Percentiles rank a stretch among this genome's conserved stretches.
Conservation (phyloP, 2,329 filamentous ascomycete genomes). For the Gaeumannomyces tritici region DNA sequence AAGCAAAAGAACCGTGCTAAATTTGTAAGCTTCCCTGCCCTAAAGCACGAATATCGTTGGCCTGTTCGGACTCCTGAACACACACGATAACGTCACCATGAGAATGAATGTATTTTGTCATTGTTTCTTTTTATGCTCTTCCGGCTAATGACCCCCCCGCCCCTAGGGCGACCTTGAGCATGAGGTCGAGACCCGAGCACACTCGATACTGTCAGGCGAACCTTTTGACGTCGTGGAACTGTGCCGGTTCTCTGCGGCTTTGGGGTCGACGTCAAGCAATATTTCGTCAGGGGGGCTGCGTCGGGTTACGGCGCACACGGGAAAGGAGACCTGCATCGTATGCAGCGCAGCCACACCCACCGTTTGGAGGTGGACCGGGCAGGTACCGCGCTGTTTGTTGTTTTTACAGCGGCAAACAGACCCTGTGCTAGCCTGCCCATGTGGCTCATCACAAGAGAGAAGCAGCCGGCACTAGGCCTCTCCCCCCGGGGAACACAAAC, state of each 20-base stretch:
- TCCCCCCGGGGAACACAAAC: background rate
- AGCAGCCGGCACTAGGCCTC: background rate
- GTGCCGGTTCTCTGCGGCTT: background rate
- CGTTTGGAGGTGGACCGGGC: background rate
- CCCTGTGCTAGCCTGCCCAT: background rate
- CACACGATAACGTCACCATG: background rate
- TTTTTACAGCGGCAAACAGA: background rate
- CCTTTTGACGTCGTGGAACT: background rate
- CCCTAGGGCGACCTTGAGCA: too few species aligned
- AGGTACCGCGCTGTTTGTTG: too few species aligned
- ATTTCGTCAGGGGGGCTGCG: background rate
- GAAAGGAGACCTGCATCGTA: background rate
- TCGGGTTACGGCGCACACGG: background rate
- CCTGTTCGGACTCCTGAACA: background rate
- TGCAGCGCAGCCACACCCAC: background rate
- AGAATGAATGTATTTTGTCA: background rate
- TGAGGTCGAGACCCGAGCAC: background rate
- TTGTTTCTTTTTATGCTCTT: background rate
- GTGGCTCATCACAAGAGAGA: background rate
- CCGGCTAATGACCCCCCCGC: background rate
- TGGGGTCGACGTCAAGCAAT: background rate
- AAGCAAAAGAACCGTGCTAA: background rate
- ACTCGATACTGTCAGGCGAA: background rate
- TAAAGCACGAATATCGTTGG: background rate
- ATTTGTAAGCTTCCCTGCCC: background rate